Evolutionary conservation across 2,329 filamentous ascomycete genomes (phyloP).

Genomic region (Stromatinia cepivora): DNA sequence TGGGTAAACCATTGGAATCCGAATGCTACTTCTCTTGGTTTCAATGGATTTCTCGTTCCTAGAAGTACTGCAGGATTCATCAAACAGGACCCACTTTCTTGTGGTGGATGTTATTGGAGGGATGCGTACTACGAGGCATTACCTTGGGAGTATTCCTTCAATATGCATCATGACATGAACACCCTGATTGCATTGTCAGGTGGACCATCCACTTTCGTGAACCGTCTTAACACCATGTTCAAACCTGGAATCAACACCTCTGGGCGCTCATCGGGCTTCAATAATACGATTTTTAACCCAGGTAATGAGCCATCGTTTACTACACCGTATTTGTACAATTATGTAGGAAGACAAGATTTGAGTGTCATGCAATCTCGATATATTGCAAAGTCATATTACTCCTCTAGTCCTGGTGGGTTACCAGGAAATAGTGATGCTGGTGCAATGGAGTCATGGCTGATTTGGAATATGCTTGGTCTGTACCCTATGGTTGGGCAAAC

Average conservation of each 20-base stretch:
- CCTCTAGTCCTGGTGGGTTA: constrained; percentile 54
- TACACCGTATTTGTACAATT: constrained; percentile 69
- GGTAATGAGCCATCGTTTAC: constrained; percentile 50
- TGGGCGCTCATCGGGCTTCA: constrained; percentile 15
- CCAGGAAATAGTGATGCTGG: constrained; percentile 72
- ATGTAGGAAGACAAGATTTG: constrained; percentile 61
- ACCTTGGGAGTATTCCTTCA: constrained; percentile 57
- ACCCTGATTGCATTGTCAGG: constrained; percentile 50
- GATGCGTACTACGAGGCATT: constrained; percentile 53
- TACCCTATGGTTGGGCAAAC: constrained; percentile 69
- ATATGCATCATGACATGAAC: constrained; percentile 57
- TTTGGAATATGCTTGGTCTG: constrained; percentile 69
- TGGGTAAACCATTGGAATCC: constrained; percentile 74
- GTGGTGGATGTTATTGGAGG: constrained; percentile 57
- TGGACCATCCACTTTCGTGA: constrained; percentile 49
- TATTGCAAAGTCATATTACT: constrained; percentile 61
- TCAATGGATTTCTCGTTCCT: constrained; percentile 67
- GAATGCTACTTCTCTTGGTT: constrained; percentile 55
- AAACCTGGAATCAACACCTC: constrained; percentile 44
- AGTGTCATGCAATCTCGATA: constrained; percentile 58
- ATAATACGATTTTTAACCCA: constrained; percentile 56
- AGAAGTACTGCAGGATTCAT: constrained; percentile 50
- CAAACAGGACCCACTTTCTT: constrained; percentile 48
- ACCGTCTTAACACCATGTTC: constrained; percentile 54
- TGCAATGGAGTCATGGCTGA: constrained; percentile 69